Evolutionary conservation across 495 filamentous ascomycete species (phyloP).

Genomic region (Oidiodendron maius): DNA sequence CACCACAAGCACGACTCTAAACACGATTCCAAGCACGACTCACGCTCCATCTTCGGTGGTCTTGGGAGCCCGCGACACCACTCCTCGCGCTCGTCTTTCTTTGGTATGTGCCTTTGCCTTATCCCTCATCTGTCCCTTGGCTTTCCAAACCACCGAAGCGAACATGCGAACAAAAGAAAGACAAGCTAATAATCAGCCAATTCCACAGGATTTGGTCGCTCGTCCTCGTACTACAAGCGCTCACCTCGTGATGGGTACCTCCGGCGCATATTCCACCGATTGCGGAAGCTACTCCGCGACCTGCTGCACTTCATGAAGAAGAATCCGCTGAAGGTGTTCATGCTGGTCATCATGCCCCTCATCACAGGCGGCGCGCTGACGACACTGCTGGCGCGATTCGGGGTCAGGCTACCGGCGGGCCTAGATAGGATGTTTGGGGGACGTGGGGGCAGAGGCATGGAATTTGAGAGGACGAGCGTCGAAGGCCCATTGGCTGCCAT

Average conservation of each 20-base stretch:
- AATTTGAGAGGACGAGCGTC: conserved; percentile 36
- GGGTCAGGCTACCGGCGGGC: conserved; percentile 60
- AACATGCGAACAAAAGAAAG: not conserved
- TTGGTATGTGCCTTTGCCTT: conserved; percentile 27
- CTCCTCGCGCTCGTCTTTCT: conserved; percentile 41
- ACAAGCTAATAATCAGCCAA: not conserved
- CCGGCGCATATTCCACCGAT: conserved; percentile 57
- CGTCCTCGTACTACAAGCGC: conserved; percentile 56
- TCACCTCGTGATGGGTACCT: conserved; percentile 73
- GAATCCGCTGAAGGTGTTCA: conserved; percentile 77
- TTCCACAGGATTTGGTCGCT: conserved; percentile 26
- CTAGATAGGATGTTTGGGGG: conserved; percentile 51
- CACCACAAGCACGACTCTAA: not conserved
- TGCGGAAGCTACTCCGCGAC: conserved; percentile 68
- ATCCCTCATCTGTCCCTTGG: not conserved
- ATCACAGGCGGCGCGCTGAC: conserved; percentile 74
- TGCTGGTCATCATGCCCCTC: conserved; percentile 79
- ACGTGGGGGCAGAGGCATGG: conserved; percentile 35
- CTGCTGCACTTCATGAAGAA: conserved; percentile 68
- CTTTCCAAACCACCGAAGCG: no score
- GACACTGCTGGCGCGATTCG: conserved; percentile 66
- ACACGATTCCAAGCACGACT: conserved; percentile 11
- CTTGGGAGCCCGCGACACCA: conserved; percentile 25
- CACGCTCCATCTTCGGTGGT: conserved; percentile 8
- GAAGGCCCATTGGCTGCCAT: conserved; percentile 23